These are phyloP conservation scores for Leccinum uliginosum DNA, from an alignment of 768 basidiomycete species.

Conservation along the genomic window DNA sequence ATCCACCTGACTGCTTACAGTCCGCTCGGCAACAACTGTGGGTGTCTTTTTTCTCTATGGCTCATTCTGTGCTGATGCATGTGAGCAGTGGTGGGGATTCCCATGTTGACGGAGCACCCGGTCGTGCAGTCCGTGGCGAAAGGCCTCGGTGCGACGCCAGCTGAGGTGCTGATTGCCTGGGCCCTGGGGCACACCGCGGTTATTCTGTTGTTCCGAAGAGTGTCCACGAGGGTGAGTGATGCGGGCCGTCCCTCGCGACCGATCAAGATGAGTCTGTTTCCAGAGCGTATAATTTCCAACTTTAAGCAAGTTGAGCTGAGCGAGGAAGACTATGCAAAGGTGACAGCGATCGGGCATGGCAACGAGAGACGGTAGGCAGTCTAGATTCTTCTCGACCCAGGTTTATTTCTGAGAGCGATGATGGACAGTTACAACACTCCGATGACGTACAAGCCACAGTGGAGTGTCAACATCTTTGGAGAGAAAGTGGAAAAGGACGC, in stretches of 20 bases:
- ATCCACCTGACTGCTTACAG: constrained; percentile 72
- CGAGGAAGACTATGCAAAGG: constrained; percentile 60
- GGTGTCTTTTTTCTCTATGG: constrained; percentile 16
- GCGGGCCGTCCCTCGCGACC: neutral
- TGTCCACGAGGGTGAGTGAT: constrained; percentile 50
- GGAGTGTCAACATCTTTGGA: constrained; percentile 71
- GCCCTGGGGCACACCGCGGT: constrained; percentile 65
- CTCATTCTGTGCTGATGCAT: neutral
- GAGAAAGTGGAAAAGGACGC: constrained; percentile 52
- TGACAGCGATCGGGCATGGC: constrained; percentile 36
- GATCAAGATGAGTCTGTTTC: neutral
- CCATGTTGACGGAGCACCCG: constrained; percentile 64
- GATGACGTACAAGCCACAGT: constrained; percentile 50
- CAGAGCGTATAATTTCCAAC: constrained; percentile 68
- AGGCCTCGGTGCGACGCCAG: constrained; percentile 59
- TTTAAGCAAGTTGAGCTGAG: constrained; percentile 69
- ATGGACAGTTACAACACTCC: constrained; percentile 53
- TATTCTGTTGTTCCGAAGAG: constrained; percentile 85
- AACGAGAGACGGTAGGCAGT: constrained; percentile 33
- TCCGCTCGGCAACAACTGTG: constrained; percentile 80
- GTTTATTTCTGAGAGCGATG: neutral
- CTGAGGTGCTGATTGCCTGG: constrained; percentile 85
- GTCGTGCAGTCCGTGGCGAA: constrained; percentile 60
- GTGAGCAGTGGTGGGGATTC: constrained; percentile 50
- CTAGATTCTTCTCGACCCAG: neutral